Evolutionary conservation across 2,329 filamentous ascomycete species (phyloP).

Genomic region (Penicillium sp.): DNA sequence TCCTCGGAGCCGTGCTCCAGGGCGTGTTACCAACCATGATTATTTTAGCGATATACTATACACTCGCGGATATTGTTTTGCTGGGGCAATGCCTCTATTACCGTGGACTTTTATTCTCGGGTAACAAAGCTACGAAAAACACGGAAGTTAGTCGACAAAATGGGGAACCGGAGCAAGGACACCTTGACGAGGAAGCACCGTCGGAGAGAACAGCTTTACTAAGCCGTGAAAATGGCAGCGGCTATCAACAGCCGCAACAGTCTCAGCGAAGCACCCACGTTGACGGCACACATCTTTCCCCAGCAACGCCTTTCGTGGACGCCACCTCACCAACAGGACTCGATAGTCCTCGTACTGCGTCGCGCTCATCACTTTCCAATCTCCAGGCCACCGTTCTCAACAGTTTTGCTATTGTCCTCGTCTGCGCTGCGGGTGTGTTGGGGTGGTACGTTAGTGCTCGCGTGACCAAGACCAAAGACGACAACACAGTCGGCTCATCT

Average conservation of each 20-base stretch:
- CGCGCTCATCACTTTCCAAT: conserved; percentile 28
- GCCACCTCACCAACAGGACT: conserved; percentile 25
- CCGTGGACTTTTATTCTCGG: conserved; percentile 62
- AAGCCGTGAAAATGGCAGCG: conserved; percentile 17
- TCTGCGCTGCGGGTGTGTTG: conserved; percentile 74
- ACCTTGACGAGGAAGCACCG: conserved; percentile 15
- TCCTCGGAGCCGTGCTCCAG: conserved; percentile 85
- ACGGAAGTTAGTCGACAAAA: conserved; percentile 16
- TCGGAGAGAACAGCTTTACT: conserved; percentile 31
- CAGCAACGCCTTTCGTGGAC: conserved; percentile 74
- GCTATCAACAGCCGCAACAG: conserved; percentile 1
- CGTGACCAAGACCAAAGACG: conserved; percentile 17
- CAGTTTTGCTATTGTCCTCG: conserved; percentile 68
- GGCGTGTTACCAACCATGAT: conserved; percentile 93
- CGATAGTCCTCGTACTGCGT: neutral
- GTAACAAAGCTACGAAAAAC: conserved; percentile 20
- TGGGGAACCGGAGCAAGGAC: conserved; percentile 17
- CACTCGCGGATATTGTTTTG: conserved; percentile 83
- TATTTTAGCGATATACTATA: conserved; percentile 92
- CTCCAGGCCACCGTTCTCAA: conserved; percentile 64
- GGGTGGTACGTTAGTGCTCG: conserved; percentile 76
- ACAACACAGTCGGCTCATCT: neutral
- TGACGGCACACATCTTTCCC: conserved; percentile 67
- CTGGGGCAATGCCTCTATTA: conserved; percentile 94
- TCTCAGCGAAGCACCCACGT: conserved; percentile 38